A percentile compares a stretch with the other conserved stretches of the same genome.
Conservation (phyloP, 768 basidiomycete genomes). For the Calocybe gangraenosa region DNA sequence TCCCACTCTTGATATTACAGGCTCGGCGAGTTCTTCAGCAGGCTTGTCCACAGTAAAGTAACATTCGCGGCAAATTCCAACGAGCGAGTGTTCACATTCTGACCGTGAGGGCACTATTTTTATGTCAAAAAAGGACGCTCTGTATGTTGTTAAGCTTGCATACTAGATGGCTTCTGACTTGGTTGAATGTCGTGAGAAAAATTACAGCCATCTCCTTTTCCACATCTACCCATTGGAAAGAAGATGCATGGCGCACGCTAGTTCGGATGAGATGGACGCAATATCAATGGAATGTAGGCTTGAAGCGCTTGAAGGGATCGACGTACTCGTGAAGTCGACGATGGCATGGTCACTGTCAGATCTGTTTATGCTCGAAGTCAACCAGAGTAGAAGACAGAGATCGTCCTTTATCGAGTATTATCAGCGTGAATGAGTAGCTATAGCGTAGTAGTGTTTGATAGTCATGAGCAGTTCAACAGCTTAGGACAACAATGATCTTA, state of each 20-base stretch:
- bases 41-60: no score
- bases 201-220: constrained; percentile 13
- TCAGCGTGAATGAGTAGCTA: no score
- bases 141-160: no score
- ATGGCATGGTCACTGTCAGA: constrained; percentile 1
- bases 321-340: constrained; percentile 6
- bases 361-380: background rate
- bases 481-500: no score
- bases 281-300: constrained; percentile 7
- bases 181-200: constrained; percentile 9
- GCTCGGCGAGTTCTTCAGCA: no score
- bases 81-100: no score
- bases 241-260: constrained; percentile 13
- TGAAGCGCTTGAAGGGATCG: constrained; percentile 9
- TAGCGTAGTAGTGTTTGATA: background rate
- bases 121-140: no score
- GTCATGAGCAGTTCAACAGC: background rate
- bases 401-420: no score
- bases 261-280: constrained; percentile 6
- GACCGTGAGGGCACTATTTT: no score
- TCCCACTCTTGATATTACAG: no score
- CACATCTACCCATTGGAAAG: constrained; percentile 12
- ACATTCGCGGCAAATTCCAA: no score
- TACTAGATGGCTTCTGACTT: background rate
- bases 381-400: background rate